These are phyloP conservation scores for Sporormia fimetaria DNA, from an alignment of 495 filamentous ascomycete species.

Conservation along the genomic window DNA sequence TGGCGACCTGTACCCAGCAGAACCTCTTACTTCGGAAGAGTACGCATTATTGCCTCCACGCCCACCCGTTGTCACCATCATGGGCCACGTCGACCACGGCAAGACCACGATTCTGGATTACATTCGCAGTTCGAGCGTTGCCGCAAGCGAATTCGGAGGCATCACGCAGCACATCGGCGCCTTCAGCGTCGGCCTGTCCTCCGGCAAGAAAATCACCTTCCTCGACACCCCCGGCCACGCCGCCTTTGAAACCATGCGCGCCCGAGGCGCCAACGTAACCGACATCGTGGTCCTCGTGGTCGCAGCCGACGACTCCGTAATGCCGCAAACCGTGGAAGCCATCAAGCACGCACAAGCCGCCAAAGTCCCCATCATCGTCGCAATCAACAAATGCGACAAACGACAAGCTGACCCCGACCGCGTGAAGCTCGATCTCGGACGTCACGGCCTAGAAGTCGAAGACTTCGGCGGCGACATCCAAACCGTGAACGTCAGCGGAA, in stretches of 20 bases:
- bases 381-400: slow-evolving; percentile 97
- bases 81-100: slow-evolving; percentile 98
- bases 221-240: slow-evolving; percentile 95
- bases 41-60: slow-evolving; percentile 55
- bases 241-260: slow-evolving; percentile 90
- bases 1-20: slow-evolving; percentile 58
- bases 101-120: slow-evolving; percentile 96
- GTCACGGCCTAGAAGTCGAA: slow-evolving; percentile 82
- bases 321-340: slow-evolving; percentile 92
- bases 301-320: slow-evolving; percentile 94
- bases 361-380: slow-evolving; percentile 90
- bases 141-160: slow-evolving; percentile 81
- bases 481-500: slow-evolving; percentile 80
- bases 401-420: slow-evolving; percentile 62
- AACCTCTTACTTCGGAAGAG: slow-evolving; percentile 49
- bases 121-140: slow-evolving; percentile 85
- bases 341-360: slow-evolving; percentile 89
- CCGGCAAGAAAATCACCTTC: slow-evolving; percentile 85
- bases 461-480: slow-evolving; percentile 94
- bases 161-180: slow-evolving; percentile 99
- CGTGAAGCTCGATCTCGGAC: slow-evolving; percentile 77
- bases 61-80: slow-evolving; percentile 95
- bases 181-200: slow-evolving; percentile 83
- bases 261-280: slow-evolving; percentile 88
- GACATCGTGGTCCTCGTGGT: slow-evolving; percentile 96